A percentile compares a stretch with the other conserved stretches of the same genome.
Conservation (phyloP, 2,329 filamentous ascomycete species). For the Colletotrichum tabaci region DNA sequence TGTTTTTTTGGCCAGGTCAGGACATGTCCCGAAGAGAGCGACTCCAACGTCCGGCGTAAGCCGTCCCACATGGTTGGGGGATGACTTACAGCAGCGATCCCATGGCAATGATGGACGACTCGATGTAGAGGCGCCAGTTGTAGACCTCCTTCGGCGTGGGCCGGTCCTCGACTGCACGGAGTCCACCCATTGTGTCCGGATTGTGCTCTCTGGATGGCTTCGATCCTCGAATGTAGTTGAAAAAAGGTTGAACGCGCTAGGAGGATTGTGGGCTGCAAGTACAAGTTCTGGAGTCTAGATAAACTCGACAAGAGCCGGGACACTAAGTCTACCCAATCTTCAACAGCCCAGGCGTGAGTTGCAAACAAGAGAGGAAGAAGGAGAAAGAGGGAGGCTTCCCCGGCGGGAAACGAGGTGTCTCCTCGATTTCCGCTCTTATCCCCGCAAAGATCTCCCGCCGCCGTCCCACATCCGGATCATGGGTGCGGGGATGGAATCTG, state of each 20-base stretch:
- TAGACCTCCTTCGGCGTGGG: constrained; percentile 70
- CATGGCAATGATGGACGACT: constrained; percentile 63
- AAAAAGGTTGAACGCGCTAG: neutral
- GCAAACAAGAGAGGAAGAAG: neutral
- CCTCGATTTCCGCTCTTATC: constrained; percentile 37
- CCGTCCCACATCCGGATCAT: constrained; percentile 23
- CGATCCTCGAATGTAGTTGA: neutral
- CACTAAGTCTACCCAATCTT: neutral
- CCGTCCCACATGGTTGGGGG: constrained; percentile 13
- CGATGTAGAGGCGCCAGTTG: constrained; percentile 65
- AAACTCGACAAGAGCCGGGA: neutral
- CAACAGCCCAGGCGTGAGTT: neutral
- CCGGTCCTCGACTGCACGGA: constrained; percentile 67
- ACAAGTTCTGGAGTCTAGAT: neutral
- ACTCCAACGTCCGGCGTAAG: neutral
- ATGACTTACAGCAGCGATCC: constrained; percentile 58
- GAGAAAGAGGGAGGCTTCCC: neutral
- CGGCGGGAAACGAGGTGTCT: constrained; percentile 12
- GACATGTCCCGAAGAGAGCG: neutral
- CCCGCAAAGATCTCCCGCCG: constrained; percentile 21
- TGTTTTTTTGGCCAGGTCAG: constrained; percentile 37
- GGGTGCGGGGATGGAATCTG: constrained; percentile 38
- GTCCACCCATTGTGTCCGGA: constrained; percentile 50
- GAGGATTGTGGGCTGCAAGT: neutral
- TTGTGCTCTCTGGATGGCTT: too few species aligned